Conservation (phyloP, 352 stramenopile species). For the Phytophthora pseudosyringae region DNA sequence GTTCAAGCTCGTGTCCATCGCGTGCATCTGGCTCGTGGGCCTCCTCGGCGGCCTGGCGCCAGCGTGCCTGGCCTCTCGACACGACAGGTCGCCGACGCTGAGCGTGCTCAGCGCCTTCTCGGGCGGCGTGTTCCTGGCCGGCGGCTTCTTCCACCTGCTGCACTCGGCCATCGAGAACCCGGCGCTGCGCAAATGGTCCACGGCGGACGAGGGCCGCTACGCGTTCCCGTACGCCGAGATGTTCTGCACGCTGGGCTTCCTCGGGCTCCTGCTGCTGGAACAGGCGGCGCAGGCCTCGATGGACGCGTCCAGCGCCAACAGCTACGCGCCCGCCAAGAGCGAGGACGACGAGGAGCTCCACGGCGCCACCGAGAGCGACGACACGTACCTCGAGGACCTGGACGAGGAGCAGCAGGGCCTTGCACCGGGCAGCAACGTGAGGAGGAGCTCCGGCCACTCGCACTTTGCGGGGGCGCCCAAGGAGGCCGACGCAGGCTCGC, state of each 20-base stretch:
- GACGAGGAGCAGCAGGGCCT: slow-evolving; percentile 40
- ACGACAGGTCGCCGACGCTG: slow-evolving; percentile 47
- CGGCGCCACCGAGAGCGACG: slow-evolving; percentile 46
- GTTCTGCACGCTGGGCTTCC: slow-evolving; percentile 78
- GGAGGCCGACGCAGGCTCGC: slow-evolving; percentile 34
- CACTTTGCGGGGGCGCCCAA: slow-evolving; percentile 31
- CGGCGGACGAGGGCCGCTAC: slow-evolving; percentile 61
- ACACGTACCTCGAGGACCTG: slow-evolving; percentile 55
- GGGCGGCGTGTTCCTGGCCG: slow-evolving; percentile 78
- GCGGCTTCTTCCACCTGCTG: slow-evolving; percentile 81
- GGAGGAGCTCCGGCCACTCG: slow-evolving; percentile 34
- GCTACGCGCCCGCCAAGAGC: slow-evolving; percentile 36
- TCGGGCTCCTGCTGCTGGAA: slow-evolving; percentile 72
- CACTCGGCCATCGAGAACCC: slow-evolving; percentile 77
- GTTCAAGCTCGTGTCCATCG: slow-evolving; percentile 84
- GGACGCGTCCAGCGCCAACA: slow-evolving; percentile 2
- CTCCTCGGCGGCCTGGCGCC: slow-evolving; percentile 64
- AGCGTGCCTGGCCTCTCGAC: slow-evolving; percentile 46
- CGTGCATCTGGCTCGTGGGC: slow-evolving; percentile 75
- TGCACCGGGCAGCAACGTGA: slow-evolving; percentile 14
- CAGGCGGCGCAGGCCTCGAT: slow-evolving; percentile 64
- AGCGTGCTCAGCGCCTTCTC: slow-evolving; percentile 73
- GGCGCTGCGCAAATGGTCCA: slow-evolving; percentile 70
- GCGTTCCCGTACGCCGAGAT: slow-evolving; percentile 83
- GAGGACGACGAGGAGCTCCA: slow-evolving; percentile 48